Evolutionary conservation across 1,139 yeast genomes (phyloP).

Genomic region (Kodamaea alishanica): DNA sequence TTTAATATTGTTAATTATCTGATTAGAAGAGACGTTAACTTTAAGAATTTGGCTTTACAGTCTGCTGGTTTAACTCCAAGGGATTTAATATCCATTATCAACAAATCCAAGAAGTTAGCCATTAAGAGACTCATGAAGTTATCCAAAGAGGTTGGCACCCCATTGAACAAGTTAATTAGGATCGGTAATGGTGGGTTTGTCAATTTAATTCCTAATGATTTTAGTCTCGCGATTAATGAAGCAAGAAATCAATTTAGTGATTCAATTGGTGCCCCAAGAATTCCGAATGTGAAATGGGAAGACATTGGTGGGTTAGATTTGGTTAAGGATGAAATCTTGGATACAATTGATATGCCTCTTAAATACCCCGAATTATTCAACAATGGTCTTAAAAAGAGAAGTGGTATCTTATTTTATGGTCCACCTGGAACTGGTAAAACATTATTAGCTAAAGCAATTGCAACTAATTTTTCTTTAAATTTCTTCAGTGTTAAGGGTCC

Average conservation of each 20-base stretch:
- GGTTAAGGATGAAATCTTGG: conserved; percentile 88
- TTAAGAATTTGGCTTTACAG: conserved; percentile 65
- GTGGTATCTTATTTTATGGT: conserved; percentile 92
- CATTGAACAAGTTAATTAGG: conserved; percentile 27
- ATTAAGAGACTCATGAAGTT: conserved; percentile 43
- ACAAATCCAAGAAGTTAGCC: conserved; percentile 59
- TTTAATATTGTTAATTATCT: conserved; percentile 22
- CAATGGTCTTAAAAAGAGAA: conserved; percentile 85
- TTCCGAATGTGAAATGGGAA: conserved; percentile 93
- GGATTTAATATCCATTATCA: conserved; percentile 71
- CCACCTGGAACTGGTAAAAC: conserved; percentile 99
- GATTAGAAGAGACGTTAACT: conserved; percentile 53
- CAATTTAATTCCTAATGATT: conserved; percentile 58
- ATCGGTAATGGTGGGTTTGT: conserved; percentile 53
- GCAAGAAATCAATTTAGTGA: conserved; percentile 89
- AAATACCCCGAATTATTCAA: conserved; percentile 87
- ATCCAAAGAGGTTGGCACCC: conserved; percentile 13
- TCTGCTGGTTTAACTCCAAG: conserved; percentile 92
- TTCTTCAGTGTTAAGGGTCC: conserved; percentile 97
- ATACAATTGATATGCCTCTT: conserved; percentile 93
- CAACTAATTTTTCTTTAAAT: conserved; percentile 87
- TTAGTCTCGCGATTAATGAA: conserved; percentile 68
- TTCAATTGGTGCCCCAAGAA: conserved; percentile 94
- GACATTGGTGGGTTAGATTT: conserved; percentile 89
- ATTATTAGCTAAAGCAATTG: conserved; percentile 90